Base-by-base conservation (phyloP, 2,329 filamentous ascomycete species). In the Rugonectria rugulosa region DNA sequence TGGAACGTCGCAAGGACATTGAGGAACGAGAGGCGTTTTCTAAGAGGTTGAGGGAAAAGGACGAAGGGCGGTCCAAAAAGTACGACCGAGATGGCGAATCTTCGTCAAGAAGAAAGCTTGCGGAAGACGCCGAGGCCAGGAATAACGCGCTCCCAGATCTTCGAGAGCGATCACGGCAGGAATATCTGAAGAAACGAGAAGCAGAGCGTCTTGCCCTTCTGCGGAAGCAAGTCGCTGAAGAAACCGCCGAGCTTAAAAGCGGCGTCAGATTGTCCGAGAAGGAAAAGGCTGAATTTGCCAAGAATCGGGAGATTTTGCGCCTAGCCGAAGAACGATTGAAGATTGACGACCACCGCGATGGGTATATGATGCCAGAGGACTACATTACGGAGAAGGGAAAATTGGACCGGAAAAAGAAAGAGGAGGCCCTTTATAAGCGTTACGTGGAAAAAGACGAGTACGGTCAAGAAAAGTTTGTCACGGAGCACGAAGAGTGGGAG, bases 401-500 rank as follows among this genome's bases (percentile, higher is more conserved):
- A 69, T 88, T 96, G 59, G 90, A 96, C 70, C 83, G 83, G 64
- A 92, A 90, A 71, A 90, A 90, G 71, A 98, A 98, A 72, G 86
- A 95, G 60, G 91, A 96, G 20, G 91, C 91, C 0, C 81, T 99
- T 10, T 97, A 96, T 75, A 93, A 92, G 72, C 86, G 93, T 45
- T 94, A 97, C 65, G 88, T 97, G 4, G 93, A 97, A 60, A 84
- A 85, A 57, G 92, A 96, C 65, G 91, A 96, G 66, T 88, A 88
- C 65, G 93, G 93, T 5, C 88, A 95, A 61, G 94, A 97, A 71
- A 89, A 88, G 66, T 96, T 92, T 65, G 86, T 97, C 54, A 97
- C 92, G 0, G 95, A 99, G 72, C 90, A 97, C 61, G 93, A 99
- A 59, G 91, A 97, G 69, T 99, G 94, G 94, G 95, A 99, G 72